Percentiles rank a stretch among this genome's conserved stretches.
phyloP scores from a whole-genome alignment of 352 stramenopile species.

The Pythium phragmiticola region DNA sequence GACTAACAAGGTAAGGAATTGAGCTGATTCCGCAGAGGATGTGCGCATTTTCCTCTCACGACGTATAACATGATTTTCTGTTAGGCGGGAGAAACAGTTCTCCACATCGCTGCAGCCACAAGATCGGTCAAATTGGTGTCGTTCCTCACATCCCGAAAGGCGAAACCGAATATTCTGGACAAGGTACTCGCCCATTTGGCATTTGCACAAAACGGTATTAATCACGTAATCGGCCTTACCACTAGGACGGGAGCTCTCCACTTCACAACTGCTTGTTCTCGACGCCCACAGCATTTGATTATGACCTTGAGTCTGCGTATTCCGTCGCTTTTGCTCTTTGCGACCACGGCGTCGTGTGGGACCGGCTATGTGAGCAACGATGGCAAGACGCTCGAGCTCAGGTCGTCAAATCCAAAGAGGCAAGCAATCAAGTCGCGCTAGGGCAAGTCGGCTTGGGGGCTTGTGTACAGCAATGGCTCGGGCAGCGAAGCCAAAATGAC shows the following conservation, averaged over 20 bases:
- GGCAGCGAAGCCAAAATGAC: neutral
- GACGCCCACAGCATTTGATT: neutral
- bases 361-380: no score
- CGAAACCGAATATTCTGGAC: neutral
- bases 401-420: neutral
- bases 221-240: neutral
- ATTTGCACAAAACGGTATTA: neutral
- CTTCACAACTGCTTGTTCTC: neutral
- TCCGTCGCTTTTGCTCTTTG: neutral
- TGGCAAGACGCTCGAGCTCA: neutral
- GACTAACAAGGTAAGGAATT: neutral
- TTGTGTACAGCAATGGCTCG: neutral
- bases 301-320: neutral
- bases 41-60: no score
- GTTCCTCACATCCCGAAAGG: neutral
- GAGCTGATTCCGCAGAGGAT: no score
- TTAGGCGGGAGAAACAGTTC: neutral
- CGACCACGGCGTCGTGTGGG: neutral
- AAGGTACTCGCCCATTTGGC: neutral
- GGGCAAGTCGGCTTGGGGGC: neutral
- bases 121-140: neutral
- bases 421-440: neutral
- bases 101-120: slow-evolving; percentile 2
- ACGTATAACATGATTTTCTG: neutral
- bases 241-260: neutral